A percentile compares a stretch with the other conserved stretches of the same genome.
These are phyloP conservation scores for Trichoderma endophyticum DNA, from an alignment of 2,329 filamentous ascomycete species.

Conservation along the genomic window DNA sequence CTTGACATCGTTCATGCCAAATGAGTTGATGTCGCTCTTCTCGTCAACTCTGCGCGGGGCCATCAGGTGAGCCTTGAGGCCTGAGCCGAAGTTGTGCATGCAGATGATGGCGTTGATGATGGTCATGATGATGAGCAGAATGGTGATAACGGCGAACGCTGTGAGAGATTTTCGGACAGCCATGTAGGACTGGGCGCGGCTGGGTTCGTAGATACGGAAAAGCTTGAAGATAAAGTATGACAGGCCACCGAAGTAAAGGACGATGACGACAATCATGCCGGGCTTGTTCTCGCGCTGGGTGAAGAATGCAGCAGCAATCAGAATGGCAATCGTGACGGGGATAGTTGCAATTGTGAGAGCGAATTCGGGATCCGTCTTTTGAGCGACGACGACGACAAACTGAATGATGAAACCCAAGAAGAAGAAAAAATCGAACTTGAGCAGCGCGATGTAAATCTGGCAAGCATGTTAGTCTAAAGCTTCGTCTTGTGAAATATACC, in stretches of 20 bases:
- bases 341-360: constrained; percentile 85
- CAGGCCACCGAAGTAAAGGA: constrained; percentile 83
- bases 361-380: constrained; percentile 68
- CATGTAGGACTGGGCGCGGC: constrained; percentile 59
- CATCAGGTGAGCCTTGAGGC: constrained; percentile 81
- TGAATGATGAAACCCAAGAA: constrained; percentile 98
- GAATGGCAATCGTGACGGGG: constrained; percentile 84
- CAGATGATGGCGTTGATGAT: constrained; percentile 85
- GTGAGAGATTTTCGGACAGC: constrained; percentile 84
- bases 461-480: constrained; percentile 20
- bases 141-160: constrained; percentile 89
- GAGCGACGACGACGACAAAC: constrained; percentile 86
- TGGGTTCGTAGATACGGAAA: constrained; percentile 82
- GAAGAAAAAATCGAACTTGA: constrained; percentile 99
- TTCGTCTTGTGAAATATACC: neutral
- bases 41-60: constrained; percentile 49
- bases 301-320: constrained; percentile 80
- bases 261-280: constrained; percentile 75
- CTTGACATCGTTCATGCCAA: constrained; percentile 57
- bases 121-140: constrained; percentile 82
- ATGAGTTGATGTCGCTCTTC: constrained; percentile 55
- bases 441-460: constrained; percentile 92
- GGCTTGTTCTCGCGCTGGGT: constrained; percentile 76
- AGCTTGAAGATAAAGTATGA: constrained; percentile 99
- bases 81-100: constrained; percentile 85